These are phyloP conservation scores for Phialophora expanda DNA, from an alignment of 2,329 filamentous ascomycete species.

Conservation along the genomic window DNA sequence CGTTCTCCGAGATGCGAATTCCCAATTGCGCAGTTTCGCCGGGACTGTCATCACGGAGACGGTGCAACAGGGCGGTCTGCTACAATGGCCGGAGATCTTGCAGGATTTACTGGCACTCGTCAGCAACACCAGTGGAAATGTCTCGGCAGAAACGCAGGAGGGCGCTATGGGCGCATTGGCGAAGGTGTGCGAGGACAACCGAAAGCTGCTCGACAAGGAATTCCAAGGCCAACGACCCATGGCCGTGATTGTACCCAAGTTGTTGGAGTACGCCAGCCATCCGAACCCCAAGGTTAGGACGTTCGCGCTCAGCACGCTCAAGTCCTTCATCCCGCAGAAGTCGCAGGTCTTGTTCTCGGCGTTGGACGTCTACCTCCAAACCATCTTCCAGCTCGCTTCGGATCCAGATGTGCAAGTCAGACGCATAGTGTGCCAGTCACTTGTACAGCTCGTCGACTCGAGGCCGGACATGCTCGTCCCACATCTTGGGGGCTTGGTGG, in stretches of 20 bases:
- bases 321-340: slow-evolving; percentile 86
- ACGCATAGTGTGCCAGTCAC: slow-evolving; percentile 89
- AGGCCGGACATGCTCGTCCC: slow-evolving; percentile 88
- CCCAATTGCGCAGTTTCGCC: slow-evolving; percentile 83
- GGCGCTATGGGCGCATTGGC: slow-evolving; percentile 89
- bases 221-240: slow-evolving; percentile 88
- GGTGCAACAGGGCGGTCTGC: slow-evolving; percentile 79
- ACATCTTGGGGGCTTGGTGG: slow-evolving; percentile 83
- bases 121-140: slow-evolving; percentile 71
- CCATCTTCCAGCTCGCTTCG: slow-evolving; percentile 78
- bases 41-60: slow-evolving; percentile 95
- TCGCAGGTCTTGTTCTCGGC: slow-evolving; percentile 80
- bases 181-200: slow-evolving; percentile 98
- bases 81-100: slow-evolving; percentile 89
- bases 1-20: slow-evolving; percentile 78
- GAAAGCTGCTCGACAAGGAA: slow-evolving; percentile 80
- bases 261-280: slow-evolving; percentile 84
- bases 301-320: slow-evolving; percentile 81
- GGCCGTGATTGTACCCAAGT: slow-evolving; percentile 84
- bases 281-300: slow-evolving; percentile 76
- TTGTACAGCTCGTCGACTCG: slow-evolving; percentile 89
- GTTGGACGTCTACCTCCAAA: slow-evolving; percentile 79
- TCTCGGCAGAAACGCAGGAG: slow-evolving; percentile 77
- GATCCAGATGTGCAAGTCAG: slow-evolving; percentile 83
- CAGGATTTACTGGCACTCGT: slow-evolving; percentile 81